Base-by-base conservation (phyloP, 2,329 filamentous ascomycete genomes). In the Colletotrichum gigasporum region DNA sequence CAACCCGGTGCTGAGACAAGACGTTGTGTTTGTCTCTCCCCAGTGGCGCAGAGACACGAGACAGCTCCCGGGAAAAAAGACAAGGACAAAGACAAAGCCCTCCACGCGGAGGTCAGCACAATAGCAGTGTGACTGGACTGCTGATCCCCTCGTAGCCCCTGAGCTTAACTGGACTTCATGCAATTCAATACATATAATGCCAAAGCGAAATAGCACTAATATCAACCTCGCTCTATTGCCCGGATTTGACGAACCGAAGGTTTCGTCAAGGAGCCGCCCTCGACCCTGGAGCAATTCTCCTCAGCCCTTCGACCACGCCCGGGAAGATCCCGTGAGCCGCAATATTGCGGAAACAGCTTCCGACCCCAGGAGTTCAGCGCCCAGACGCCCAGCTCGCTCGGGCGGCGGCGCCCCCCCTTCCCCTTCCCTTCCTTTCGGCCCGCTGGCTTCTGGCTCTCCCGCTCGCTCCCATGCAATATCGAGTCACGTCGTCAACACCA, bases 371-470 rank as follows among this genome's bases (percentile, higher is more conserved):
- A 16, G 52, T 50, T 42, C 52, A 48, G 52, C 67, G 73, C 53
- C 71, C 71, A 51, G 68, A 72, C 41, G 75, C 78, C 58, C 79
- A 82, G 63, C 71, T 78, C 30, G 69, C 52, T 72, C 70, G 54
- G 45, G 34, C 47, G 45, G 39, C 39, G 48, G 20, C 48, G 42
- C 41, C 7, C 34, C 51, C 26, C 42, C 42, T 18, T 35, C n/a
- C n/a, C 5, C n/a, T 16, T 8, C 12, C n/a, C 45, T 20, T 16
- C 9, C 28, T 16, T 28, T 60, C 54, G 54, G 60, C 60, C 60
- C 60, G 60, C 47, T 59, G 60, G 37, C 42, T 50, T 14, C 30
- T 62, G 58, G 51, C 32, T 61, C 22, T 54, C 32, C 57, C 41
- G 50, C 41, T 53, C 22, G 20, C 32, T 51, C 35, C 45, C 47